Evolutionary conservation across 108 stramenopile genomes (phyloP).

Genomic region (Cyclotella choctawhatcheeana): DNA sequence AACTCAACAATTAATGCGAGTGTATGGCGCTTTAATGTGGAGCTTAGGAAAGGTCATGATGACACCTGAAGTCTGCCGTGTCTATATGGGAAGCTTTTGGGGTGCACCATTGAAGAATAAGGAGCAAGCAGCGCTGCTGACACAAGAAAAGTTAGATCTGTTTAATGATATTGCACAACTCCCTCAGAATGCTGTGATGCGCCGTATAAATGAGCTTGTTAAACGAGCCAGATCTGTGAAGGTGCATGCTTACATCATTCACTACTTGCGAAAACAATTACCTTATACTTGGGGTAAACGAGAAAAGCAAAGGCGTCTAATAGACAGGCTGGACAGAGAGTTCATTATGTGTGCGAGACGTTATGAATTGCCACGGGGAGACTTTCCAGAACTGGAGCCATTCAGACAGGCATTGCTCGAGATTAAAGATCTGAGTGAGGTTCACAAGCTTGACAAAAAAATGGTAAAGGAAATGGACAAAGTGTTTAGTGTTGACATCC

Average conservation of each 20-base stretch:
- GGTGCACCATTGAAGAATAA: constrained; percentile 60
- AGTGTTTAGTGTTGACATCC: constrained; percentile 88
- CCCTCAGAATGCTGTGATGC: constrained; percentile 15
- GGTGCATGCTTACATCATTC: constrained; percentile 63
- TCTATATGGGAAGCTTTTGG: constrained; percentile 86
- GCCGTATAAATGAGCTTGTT: constrained; percentile 89
- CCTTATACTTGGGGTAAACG: constrained; percentile 94
- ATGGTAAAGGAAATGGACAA: constrained; percentile 89
- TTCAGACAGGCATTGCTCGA: constrained; percentile 84
- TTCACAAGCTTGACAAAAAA: constrained; percentile 95
- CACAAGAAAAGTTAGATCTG: constrained; percentile 75
- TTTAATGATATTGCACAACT: constrained; percentile 71
- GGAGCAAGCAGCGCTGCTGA: constrained; percentile 67
- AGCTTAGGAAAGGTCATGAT: constrained; percentile 79
- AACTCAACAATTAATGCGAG: constrained; percentile 82
- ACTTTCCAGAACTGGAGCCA: constrained; percentile 79
- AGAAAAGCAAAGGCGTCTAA: constrained; percentile 93
- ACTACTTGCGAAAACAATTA: constrained; percentile 55
- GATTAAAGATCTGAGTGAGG: constrained; percentile 93
- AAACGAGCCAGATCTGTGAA: constrained; percentile 62
- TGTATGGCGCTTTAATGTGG: constrained; percentile 93
- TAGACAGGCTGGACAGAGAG: constrained; percentile 91
- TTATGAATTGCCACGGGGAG: constrained; percentile 89
- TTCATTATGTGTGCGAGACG: constrained; percentile 87
- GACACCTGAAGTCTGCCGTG: constrained; percentile 69